phyloP scores from a whole-genome alignment of 2,329 filamentous ascomycete species.

The Exserohilum turcica region DNA sequence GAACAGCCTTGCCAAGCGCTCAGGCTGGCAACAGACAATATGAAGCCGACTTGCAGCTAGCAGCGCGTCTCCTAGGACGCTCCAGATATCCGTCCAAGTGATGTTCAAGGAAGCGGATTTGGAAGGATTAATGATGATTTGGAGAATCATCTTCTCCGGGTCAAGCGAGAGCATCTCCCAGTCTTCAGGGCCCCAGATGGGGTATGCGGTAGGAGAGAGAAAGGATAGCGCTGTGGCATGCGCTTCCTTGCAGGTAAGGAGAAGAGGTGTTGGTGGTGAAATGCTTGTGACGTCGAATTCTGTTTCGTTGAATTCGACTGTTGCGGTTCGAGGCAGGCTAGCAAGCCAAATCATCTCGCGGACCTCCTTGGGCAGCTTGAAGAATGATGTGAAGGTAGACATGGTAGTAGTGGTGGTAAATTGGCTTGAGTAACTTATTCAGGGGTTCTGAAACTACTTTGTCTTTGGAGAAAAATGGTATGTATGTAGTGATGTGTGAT shows the following conservation, averaged over 20 bases:
- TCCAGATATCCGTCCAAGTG: conserved; percentile 21
- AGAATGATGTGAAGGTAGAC: conserved; percentile 4
- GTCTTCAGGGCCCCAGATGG: conserved; percentile 12
- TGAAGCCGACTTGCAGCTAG: conserved; percentile 10
- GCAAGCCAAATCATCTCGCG: conserved; percentile 2
- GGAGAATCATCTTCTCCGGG: conserved; percentile 10
- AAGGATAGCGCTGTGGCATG: conserved; percentile 7
- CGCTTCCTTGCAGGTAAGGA: conserved; percentile 13
- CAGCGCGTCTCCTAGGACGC: conserved; percentile 16
- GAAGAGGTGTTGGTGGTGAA: conserved; percentile 10
- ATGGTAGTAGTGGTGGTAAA: neutral
- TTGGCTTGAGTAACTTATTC: neutral
- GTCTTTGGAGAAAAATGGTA: neutral
- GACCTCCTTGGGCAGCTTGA: conserved; percentile 7
- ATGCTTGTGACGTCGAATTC: conserved; percentile 14
- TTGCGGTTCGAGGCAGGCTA: conserved; percentile 1
- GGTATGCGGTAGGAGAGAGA: conserved; percentile 3
- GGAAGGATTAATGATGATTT: conserved; percentile 14
- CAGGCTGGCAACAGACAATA: conserved; percentile 13
- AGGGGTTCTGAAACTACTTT: neutral
- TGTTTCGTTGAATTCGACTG: conserved; percentile 7
- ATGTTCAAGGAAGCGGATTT: conserved; percentile 11
- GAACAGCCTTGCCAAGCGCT: conserved; percentile 17
- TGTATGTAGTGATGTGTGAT: neutral
- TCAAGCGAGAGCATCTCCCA: conserved; percentile 14